Evolutionary conservation across 495 filamentous ascomycete genomes (phyloP), one percentile per base, ranked within the genome.

Genomic region (Lasiosphaeria miniovina): DNA sequence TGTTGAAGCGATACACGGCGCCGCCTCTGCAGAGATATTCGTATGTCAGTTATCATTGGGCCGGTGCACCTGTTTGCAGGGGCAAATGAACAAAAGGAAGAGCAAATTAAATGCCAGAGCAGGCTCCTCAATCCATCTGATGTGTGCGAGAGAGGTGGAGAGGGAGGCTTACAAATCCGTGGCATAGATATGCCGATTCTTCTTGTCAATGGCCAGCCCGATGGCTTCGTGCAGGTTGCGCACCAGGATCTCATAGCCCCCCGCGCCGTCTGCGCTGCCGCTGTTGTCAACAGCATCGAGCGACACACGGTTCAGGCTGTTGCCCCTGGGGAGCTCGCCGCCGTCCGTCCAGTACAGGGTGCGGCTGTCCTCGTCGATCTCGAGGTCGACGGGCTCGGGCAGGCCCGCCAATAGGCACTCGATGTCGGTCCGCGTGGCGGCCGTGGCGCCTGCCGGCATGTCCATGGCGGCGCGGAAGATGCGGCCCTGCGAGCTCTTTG

Each of bases 381-480:
- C 75, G 11, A 85, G 63, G 65, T 85, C 80, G 67, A 86, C 82
- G 1, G 80, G 80, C 56, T 86, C 82, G 0, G 82, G 82, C 12
- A 84, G 60, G 1, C 65, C 49, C 2, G 75, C 63, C 6, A 77
- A 73, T 5, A 84, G 32, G 0, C 68, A 50, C 62, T 78, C 70
- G 35, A 83, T 74, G 59, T 84, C 80, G 0, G 58, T 58, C 8
- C 69, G 58, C 17, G 50, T 64, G 6, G 56, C 36, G 3, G 65
- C 59, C 15, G 51, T 31, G n/a, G 49, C 38, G 4, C 63, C 63
- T 4, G 56, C 14, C 2, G 75, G 73, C 12, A 83, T 64, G 3
- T 67, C 61, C 15, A 72, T 66, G 9, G 59, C 61, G 0, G 77
- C 75, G 24, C 76, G 64, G 66, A 81, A 80, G 36, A 85, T 80